Conservation (phyloP, 371 early-diverging fungal species). For the Parasitella parasitica region DNA sequence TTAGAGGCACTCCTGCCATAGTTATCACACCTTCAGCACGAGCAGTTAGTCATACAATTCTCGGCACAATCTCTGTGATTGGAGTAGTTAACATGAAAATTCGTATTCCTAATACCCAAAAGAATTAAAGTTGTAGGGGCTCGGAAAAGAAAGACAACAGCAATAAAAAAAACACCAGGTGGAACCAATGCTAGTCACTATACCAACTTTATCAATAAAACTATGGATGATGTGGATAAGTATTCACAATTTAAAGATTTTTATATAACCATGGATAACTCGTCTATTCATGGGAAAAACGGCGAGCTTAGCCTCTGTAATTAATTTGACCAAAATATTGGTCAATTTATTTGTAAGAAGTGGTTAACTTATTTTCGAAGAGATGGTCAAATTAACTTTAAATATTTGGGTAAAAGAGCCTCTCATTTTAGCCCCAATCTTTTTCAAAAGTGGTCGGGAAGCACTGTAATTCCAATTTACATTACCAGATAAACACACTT, state of each 20-base stretch:
- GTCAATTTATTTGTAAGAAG: no score
- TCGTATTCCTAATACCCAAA: conserved; percentile 8
- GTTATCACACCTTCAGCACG: no score
- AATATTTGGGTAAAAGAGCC: no score
- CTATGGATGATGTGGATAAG: conserved; percentile 9
- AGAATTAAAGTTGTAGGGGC: conserved; percentile 3
- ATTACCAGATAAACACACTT: no score
- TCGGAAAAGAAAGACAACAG: conserved; percentile 7
- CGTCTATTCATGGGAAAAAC: conserved; percentile 5
- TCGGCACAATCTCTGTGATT: no score
- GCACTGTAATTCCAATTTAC: no score
- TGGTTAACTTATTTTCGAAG: no score
- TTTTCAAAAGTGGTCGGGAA: no score
- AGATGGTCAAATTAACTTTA: no score
- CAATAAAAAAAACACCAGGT: conserved; percentile 1
- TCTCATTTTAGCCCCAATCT: no score
- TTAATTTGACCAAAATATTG: no score
- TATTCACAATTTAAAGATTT: neutral
- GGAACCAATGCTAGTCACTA: conserved; percentile 24
- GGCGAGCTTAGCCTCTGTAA: conserved; percentile 4
- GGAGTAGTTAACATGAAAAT: neutral
- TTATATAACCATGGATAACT: conserved; percentile 6
- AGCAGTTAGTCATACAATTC: no score
- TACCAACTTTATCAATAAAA: conserved; percentile 7
- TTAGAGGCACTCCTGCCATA: neutral